Base-by-base conservation (phyloP, 2,329 filamentous ascomycete genomes). In the Hirsutella minnesotensis region DNA sequence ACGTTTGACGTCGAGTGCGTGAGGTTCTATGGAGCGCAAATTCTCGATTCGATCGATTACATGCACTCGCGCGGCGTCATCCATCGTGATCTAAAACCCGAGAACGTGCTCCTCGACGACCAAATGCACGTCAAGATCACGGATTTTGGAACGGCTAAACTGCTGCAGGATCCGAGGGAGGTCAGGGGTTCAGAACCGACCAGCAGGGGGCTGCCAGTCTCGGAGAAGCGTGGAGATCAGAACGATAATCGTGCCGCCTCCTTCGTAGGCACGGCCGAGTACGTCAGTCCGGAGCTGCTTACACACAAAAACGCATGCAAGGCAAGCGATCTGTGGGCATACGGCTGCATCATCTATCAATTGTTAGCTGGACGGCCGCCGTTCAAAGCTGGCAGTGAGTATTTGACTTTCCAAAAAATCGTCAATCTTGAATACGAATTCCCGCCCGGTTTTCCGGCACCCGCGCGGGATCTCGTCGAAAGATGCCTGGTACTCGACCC, bases 91-190 rank as follows among this genome's bases (percentile, higher is more conserved):
- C 64, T 98, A 50, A 98, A 98, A 58, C 92, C 92, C 0, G 92
- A 98, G 60, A 98, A 98, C 51, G 89, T 98, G 4, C 74, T 98
- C 7, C 71, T 98, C 31, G 92, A 98, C 60, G 84, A 89, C 50
- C 83, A 94, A 56, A 94, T 95, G 85, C 87, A 96, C 56, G 82
- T 96, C 64, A 98, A 98, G 61, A 95, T 98, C 50, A 98, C 92
- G 8, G 92, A 98, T 63, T 98, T 98, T 58, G 92, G 92, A 35
- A 98, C 92, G 0, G 92, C 92, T n/a, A 96, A 95, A 61, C 78
- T 98, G 48, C 69, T 98, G 38, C 54, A 51, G 42, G 63, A 65
- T 42, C 61, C 62, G 20, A 57, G 61, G 20, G 56, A 56, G 20
- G 62, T 63, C 13, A 63, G 71, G 58, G 56, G 70, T 44, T 62